Conservation (phyloP, 2,329 filamentous ascomycete genomes). For the Monilinia fructigena region DNA sequence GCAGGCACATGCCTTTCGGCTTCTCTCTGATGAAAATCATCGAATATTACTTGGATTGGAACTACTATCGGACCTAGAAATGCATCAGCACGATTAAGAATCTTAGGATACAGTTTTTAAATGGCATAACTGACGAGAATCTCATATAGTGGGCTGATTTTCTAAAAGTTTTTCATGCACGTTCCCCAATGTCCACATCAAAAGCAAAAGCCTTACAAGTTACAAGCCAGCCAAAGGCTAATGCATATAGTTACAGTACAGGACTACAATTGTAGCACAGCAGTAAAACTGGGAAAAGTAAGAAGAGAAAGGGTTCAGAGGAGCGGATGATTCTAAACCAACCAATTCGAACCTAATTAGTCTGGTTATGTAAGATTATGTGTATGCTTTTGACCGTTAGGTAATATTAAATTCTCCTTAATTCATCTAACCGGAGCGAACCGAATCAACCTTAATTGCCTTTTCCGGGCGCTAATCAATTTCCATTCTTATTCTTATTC, state of each 20-base stretch:
- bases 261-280: too few relatives aligned
- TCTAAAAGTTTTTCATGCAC: slow-evolving; percentile 13
- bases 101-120: slow-evolving; percentile 8
- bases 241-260: too few relatives aligned
- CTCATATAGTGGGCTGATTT: slow-evolving; percentile 20
- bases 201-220: too few relatives aligned
- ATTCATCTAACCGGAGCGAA: slow-evolving; percentile 15
- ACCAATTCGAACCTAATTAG: background rate
- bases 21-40: background rate
- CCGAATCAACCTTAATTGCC: slow-evolving; percentile 13
- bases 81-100: background rate
- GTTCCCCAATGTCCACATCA: background rate
- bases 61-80: background rate
- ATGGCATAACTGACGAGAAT: slow-evolving; percentile 21
- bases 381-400: too few relatives aligned
- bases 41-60: slow-evolving; percentile 2
- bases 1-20: slow-evolving; percentile 3
- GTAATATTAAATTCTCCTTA: background rate
- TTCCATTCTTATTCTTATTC: background rate
- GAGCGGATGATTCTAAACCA: background rate
- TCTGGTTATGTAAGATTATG: background rate
- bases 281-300: background rate
- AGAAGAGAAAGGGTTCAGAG: background rate
- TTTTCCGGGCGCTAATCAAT: background rate
- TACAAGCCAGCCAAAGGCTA: too few relatives aligned